Conservation (phyloP, 2,329 filamentous ascomycete genomes). For the Claviceps cyperi region DNA sequence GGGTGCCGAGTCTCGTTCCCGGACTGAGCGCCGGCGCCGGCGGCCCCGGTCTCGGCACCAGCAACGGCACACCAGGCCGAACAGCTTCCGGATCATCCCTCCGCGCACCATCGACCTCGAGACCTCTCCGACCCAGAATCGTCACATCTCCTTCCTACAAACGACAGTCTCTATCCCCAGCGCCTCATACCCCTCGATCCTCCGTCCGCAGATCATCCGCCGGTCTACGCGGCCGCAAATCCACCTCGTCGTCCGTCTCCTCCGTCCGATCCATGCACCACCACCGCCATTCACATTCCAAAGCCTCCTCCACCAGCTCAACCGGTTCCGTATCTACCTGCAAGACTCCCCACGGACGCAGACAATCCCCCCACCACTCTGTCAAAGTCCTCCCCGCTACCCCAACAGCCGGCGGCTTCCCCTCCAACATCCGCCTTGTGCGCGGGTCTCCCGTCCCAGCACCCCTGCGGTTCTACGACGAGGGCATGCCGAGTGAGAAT, state of each 20-base stretch:
- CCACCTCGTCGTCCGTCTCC: constrained; percentile 87
- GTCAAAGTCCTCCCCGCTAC: constrained; percentile 93
- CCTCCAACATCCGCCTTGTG: constrained; percentile 73
- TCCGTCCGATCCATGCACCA: constrained; percentile 86
- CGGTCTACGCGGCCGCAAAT: constrained; percentile 81
- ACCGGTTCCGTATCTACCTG: constrained; percentile 59
- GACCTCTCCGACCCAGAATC: constrained; percentile 15
- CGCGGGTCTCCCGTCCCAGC: constrained; percentile 41
- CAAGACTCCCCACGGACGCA: constrained; percentile 47
- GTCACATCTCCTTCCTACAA: constrained; percentile 33
- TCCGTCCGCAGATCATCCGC: constrained; percentile 70
- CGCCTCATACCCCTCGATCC: constrained; percentile 75
- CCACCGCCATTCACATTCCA: constrained; percentile 76
- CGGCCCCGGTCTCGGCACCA: not conserved
- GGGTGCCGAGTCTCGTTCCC: constrained; percentile 13
- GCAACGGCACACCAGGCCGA: constrained; percentile 8
- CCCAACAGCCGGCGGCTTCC: constrained; percentile 60
- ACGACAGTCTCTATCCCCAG: constrained; percentile 71
- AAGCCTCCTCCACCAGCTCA: constrained; percentile 85
- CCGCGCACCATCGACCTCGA: constrained; percentile 14
- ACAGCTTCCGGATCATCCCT: constrained; percentile 11
- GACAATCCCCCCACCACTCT: constrained; percentile 71
- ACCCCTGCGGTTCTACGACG: constrained; percentile 40
- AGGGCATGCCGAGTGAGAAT: constrained; percentile 35
- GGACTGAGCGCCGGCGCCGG: not conserved